Base-by-base conservation (phyloP, 352 stramenopile genomes). In the Phytophthora agathidicida region DNA sequence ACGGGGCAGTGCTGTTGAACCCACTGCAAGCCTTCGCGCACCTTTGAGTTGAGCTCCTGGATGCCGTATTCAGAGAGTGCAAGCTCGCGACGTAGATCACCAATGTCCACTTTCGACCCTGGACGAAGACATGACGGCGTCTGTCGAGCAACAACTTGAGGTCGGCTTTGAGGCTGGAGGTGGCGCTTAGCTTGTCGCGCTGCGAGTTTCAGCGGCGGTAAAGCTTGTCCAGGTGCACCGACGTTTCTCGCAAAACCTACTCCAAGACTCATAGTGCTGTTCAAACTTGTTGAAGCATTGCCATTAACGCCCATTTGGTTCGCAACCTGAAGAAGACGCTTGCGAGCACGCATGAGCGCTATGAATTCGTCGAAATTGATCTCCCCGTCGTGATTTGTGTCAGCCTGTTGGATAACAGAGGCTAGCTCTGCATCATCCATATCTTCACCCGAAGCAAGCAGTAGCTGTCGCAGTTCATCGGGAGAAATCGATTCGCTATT, bases 291-390 rank as follows among this genome's bases (percentile, higher is more conserved):
- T 9, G 73, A 66, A 0, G 79, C 75, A 9, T 35, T 75, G 7
- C 79, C 73, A 9, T 51, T 75, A 2, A 76, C 58, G 0, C 85
- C 83, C 73, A 93, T 89, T 3, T 76, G 70, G 39, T 88, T 86
- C 2, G 78, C 85, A 1, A 94, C 83, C 0, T 69, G 64, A 20
- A 94, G 62, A 42, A 94, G 65, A 7, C 87, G 72, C 62, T 93
- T 92, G 5, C 85, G 73, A 22, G 85, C 83, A 5, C 83, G 73
- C 85, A 96, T 93, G 20, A 96, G 73, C 3, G 45, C 74, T 17
- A 94, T 78, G 33, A 89, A 94, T 55, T 94, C 87, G 23, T 80
- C 60, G 42, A 93, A 91, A 41, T 94, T 68, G 54, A 96, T 91
- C 46, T 83, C 73, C 7, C 83, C 85, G 57, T 94, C 83, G 26